Evolutionary conservation across 225 moss, liverwort and hornwort species (phyloP).

Genomic region (Neckera pumila): DNA sequence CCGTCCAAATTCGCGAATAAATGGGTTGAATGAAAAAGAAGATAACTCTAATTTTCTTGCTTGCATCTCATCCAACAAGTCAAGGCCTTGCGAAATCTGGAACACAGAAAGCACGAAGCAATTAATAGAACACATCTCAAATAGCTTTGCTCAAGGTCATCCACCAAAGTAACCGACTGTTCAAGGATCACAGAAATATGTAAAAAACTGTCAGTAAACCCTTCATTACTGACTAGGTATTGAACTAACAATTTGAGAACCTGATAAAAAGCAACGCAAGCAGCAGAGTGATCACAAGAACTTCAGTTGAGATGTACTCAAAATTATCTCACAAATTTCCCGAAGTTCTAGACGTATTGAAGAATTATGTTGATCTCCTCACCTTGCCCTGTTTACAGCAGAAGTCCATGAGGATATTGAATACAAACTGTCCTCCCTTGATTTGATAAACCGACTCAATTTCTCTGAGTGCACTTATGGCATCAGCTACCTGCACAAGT

Average conservation of each 20-base stretch:
- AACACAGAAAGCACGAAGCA: neutral
- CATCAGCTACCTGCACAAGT: constrained; percentile 31
- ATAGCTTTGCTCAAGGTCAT: neutral
- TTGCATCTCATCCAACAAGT: constrained; percentile 71
- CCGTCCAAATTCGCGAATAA: constrained; percentile 49
- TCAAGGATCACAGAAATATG: neutral
- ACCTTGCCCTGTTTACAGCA: constrained; percentile 59
- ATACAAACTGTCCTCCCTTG: constrained; percentile 14
- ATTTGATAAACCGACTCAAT: constrained; percentile 28
- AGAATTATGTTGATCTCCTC: neutral
- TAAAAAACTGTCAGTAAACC: neutral
- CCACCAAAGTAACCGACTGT: neutral
- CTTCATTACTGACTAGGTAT: neutral
- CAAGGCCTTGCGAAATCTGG: constrained; percentile 56
- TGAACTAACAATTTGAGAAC: neutral
- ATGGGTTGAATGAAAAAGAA: constrained; percentile 43
- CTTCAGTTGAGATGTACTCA: neutral
- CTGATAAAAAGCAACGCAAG: neutral
- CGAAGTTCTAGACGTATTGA: neutral
- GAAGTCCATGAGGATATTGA: constrained; percentile 44
- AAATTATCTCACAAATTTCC: neutral
- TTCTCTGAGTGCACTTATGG: constrained; percentile 39
- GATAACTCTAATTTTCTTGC: constrained; percentile 27
- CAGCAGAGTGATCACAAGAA: neutral
- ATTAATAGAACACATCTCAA: neutral